Base-by-base conservation (phyloP, 371 early-diverging fungal species). In the Mortierella sp. region DNA sequence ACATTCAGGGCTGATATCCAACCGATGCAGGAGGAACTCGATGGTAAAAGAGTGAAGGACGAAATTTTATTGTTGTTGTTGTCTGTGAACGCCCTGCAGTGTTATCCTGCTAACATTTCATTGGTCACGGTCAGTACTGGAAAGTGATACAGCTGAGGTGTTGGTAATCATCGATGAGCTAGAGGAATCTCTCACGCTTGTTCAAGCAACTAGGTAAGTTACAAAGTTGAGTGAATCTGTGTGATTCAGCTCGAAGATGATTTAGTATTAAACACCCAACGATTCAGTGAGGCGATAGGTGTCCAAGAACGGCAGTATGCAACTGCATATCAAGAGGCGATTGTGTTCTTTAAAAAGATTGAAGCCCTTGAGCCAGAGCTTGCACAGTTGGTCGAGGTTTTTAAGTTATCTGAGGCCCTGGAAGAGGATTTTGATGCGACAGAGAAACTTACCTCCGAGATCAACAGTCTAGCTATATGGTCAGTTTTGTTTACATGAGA, bases 121-220 rank as follows among this genome's bases (percentile, higher is more conserved):
- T 32, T 55, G 24, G 55, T 3, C 11, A 28, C 28, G 28, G 24
- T 55, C 11, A 86, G 86, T 86, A 3, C 70, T 86, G 11, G 72
- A 77, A 16, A 73, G 78, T 16, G 86, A 86, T 52, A 84, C 86
- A 0, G 67, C 59, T 32, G 75, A 77, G 39, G 60, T 84, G 39
- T 54, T 68, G 3, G 73, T 73, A 16, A 72, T 86, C 28, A 69
- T 80, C 35, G 77, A 73, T 32, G 86, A 84, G 40, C 66, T 86
- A 4, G 70, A 83, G 51, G 83, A 84, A 35, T 75, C 81, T 3
- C 75, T 86, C 18, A 69, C 72, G 11, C 47, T 80, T 6, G 81
- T 80, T 6, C 71, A 62, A 30, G 81, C 81, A 5, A 80, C 76
- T 1, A 75, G 71, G 79, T 71, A 75, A 28, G 3, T 20, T 4